Conservation (phyloP, 495 filamentous ascomycete species). For the Hyaloscypha bicolor region DNA sequence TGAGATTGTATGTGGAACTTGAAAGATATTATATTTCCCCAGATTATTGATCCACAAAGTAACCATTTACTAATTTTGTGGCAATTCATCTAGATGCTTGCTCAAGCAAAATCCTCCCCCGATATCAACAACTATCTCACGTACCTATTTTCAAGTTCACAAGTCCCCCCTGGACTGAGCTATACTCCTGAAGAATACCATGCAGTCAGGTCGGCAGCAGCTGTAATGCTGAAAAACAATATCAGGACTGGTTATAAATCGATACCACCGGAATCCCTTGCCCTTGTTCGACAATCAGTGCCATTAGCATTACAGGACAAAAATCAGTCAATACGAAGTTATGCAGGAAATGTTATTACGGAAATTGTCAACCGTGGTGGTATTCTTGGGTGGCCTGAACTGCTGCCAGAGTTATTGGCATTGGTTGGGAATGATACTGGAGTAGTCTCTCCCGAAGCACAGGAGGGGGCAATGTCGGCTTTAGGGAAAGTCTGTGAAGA, state of each 20-base stretch:
- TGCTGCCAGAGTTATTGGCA: constrained; percentile 77
- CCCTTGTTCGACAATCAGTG: constrained; percentile 77
- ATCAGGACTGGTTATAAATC: constrained; percentile 70
- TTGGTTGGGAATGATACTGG: constrained; percentile 74
- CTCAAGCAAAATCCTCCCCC: constrained; percentile 84
- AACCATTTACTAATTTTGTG: constrained; percentile 19
- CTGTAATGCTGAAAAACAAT: constrained; percentile 94
- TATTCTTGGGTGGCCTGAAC: constrained; percentile 86
- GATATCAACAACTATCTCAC: constrained; percentile 97
- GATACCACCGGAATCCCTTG: constrained; percentile 68
- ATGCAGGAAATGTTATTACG: constrained; percentile 93
- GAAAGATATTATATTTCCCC: neutral
- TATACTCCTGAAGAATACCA: constrained; percentile 63
- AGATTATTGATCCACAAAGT: constrained; percentile 5
- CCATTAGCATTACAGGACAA: constrained; percentile 79
- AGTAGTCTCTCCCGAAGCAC: constrained; percentile 64
- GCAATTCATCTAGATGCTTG: constrained; percentile 74
- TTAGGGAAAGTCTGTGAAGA: constrained; percentile 96
- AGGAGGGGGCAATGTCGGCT: constrained; percentile 93
- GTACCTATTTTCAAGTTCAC: constrained; percentile 78
- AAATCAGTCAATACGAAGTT: constrained; percentile 80
- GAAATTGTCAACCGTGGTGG: constrained; percentile 86
- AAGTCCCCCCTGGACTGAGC: constrained; percentile 58
- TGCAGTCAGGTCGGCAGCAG: constrained; percentile 80
- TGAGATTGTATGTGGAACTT: constrained; percentile 53